Conservation (phyloP, 2,329 filamentous ascomycete species). For the Coniochaeta sp. region DNA sequence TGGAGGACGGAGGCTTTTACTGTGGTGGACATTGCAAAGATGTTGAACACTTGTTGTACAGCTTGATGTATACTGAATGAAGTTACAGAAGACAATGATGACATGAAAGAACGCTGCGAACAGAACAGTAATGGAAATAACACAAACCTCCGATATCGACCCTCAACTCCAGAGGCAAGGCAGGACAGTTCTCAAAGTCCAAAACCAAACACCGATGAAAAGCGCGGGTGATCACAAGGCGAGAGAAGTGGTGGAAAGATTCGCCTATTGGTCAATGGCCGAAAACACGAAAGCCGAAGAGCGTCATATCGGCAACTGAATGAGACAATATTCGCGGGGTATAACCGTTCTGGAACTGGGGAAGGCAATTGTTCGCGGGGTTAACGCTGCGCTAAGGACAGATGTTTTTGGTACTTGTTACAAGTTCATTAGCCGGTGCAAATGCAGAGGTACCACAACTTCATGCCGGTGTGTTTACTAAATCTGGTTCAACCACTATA, state of each 20-base stretch:
- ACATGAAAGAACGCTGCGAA: neutral
- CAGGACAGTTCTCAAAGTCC: too few species aligned
- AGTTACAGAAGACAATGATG: neutral
- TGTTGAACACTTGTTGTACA: neutral
- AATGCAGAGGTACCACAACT: too few species aligned
- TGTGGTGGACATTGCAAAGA: conserved; percentile 14
- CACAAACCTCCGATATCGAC: conserved; percentile 1
- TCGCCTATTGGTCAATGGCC: neutral
- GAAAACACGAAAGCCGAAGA: neutral
- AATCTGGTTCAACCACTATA: too few species aligned
- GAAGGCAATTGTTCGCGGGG: neutral
- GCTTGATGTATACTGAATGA: too few species aligned
- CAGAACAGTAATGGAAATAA: neutral
- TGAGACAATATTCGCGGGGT: neutral
- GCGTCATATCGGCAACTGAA: neutral
- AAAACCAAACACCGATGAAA: neutral
- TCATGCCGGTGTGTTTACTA: neutral
- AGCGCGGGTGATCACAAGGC: neutral
- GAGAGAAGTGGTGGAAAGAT: neutral
- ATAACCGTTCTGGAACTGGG: neutral
- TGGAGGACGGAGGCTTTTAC: conserved; percentile 49
- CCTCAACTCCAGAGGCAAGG: neutral
- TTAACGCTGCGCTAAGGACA: neutral
- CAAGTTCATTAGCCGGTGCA: neutral
- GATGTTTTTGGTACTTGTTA: neutral